Conservation (phyloP, 2,329 filamentous ascomycete genomes). For the Talaromyces sp. region DNA sequence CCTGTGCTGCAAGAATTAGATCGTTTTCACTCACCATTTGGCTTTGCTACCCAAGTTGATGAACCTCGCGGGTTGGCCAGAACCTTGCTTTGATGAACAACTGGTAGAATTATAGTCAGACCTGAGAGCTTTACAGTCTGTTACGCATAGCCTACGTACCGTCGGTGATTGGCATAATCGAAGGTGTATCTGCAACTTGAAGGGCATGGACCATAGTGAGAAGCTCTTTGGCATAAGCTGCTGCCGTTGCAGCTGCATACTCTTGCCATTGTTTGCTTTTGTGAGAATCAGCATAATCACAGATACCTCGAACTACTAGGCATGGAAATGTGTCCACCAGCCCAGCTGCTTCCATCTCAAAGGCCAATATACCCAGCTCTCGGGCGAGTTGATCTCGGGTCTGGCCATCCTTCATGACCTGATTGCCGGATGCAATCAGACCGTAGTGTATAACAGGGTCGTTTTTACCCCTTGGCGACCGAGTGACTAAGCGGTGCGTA, state of each 20-base stretch:
- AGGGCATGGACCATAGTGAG: conserved; percentile 3
- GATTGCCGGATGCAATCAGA: neutral
- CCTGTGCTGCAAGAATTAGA: neutral
- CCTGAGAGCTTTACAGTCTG: neutral
- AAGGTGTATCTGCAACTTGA: neutral
- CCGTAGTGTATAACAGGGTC: conserved; percentile 1
- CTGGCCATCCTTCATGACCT: neutral
- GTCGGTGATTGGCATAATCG: neutral
- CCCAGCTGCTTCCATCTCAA: conserved; percentile 10
- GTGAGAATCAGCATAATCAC: conserved; percentile 15
- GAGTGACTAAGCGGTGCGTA: neutral
- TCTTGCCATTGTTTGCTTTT: conserved; percentile 13
- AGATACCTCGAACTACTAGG: conserved; percentile 13
- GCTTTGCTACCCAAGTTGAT: neutral
- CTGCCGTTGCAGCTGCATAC: conserved; percentile 14
- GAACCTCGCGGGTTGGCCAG: neutral
- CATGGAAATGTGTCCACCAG: conserved; percentile 16
- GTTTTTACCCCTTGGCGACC: neutral
- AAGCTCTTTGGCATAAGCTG: conserved; percentile 14
- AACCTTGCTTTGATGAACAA: neutral
- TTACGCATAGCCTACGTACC: neutral
- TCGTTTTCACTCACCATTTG: neutral
- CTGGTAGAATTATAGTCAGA: neutral
- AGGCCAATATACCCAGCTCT: conserved; percentile 1
- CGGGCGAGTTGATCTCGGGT: conserved; percentile 3